Base-by-base conservation (phyloP, 2,329 filamentous ascomycete genomes). In the Fusarium avenaceum region DNA sequence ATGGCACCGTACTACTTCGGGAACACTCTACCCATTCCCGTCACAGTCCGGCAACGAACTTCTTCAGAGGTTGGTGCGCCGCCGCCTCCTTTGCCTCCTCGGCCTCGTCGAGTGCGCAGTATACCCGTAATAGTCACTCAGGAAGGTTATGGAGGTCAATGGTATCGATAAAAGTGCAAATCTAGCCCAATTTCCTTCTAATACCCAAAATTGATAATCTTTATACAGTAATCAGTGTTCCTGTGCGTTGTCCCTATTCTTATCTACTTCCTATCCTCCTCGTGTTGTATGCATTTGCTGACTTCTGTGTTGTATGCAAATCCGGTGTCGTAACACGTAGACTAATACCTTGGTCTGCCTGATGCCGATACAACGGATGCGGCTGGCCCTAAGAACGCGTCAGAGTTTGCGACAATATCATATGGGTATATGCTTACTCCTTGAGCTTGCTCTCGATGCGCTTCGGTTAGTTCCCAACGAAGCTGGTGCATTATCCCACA, bases 111-210 rank as follows among this genome's bases (percentile, higher is more conserved):
- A 22, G 60, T 67, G 54, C 68, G 58, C 15, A 76, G 75, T 30
- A 71, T 75, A 59, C 74, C 76, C 6, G 64, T 76, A 24, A 74
- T 78, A 32, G 67, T 76, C 13, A 69, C 76, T 42, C 70, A 77
- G 57, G 75, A 76, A 50, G 65, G 54, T 47, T 58, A 63, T 50
- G 54, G 61, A 55, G 53, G 71, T 64, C 47, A 59, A 44, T 65
- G 66, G 49, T 67, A 67, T 50, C 66, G 51, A 70, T 73, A 59
- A 73, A 62, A 49, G 40, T 30, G 44, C 54, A 53, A 53, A 44
- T 52, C 57, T 57, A 56, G 54, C 52, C 57, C 50, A 42, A 50
- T 58, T 57, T 52, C 47, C 61, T 69, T 58, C 46, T 52, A 71
- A 59, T 51, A 58, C 61, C 52, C 57, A 55, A 45, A 61, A 45